Conservation (phyloP, 495 filamentous ascomycete species). For the Tricharina praecox region DNA sequence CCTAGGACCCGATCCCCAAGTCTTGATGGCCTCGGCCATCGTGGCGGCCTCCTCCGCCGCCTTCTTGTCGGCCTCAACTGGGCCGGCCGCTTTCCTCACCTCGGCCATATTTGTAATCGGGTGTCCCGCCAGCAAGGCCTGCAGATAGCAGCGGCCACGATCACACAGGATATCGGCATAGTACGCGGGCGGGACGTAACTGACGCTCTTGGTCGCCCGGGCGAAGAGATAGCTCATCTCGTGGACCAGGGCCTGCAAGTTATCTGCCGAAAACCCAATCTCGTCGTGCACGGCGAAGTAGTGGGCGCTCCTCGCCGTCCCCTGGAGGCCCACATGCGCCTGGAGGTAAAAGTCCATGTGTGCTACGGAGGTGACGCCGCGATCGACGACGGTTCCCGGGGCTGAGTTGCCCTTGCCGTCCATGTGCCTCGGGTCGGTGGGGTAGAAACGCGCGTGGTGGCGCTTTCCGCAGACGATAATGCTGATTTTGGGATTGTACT, state of each 20-base stretch:
- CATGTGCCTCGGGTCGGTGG: slow-evolving; percentile 32
- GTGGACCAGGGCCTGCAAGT: slow-evolving; percentile 29
- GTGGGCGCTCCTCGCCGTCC: slow-evolving; percentile 63
- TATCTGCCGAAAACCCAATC: slow-evolving; percentile 25
- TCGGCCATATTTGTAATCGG: neutral
- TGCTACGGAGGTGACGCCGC: slow-evolving; percentile 59
- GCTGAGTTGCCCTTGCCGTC: slow-evolving; percentile 44
- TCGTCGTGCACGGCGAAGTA: slow-evolving; percentile 65
- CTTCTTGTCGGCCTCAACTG: neutral
- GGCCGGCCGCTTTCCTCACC: neutral
- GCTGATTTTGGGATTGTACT: slow-evolving; percentile 31
- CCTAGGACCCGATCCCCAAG: neutral
- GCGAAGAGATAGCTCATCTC: slow-evolving; percentile 65
- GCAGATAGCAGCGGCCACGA: slow-evolving; percentile 48
- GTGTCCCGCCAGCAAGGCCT: slow-evolving; percentile 25
- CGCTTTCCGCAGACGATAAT: slow-evolving; percentile 63
- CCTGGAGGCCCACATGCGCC: slow-evolving; percentile 65
- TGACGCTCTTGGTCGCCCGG: slow-evolving; percentile 63
- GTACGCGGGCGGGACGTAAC: slow-evolving; percentile 64
- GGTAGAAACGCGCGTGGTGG: slow-evolving; percentile 81
- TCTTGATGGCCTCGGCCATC: neutral
- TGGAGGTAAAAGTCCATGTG: slow-evolving; percentile 76
- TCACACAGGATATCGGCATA: slow-evolving; percentile 69
- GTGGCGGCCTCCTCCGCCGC: neutral
- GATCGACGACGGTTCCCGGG: slow-evolving; percentile 73